Evolutionary conservation across 2,329 filamentous ascomycete genomes (phyloP).

Genomic region (Hysterium pulicare): DNA sequence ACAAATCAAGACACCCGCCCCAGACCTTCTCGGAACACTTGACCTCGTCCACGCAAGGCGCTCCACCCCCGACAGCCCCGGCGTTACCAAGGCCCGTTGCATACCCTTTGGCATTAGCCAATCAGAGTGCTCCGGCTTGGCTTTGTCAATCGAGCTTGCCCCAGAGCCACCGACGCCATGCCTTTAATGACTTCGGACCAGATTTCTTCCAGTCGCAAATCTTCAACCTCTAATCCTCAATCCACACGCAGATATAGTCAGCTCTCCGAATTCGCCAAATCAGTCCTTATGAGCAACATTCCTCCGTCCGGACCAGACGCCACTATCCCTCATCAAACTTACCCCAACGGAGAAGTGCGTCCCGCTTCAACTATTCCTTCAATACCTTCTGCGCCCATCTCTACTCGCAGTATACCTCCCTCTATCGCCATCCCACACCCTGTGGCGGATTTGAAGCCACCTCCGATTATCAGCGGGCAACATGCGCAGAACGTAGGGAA

Average conservation of each 20-base stretch:
- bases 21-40: too few species aligned
- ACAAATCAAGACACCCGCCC: too few species aligned
- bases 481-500: conserved; percentile 18
- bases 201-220: conserved; percentile 14
- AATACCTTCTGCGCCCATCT: conserved; percentile 2
- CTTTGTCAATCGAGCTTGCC: neutral
- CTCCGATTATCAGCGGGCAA: conserved; percentile 15
- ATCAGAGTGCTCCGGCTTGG: neutral
- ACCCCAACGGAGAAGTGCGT: conserved; percentile 19
- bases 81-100: too few species aligned
- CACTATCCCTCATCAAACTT: conserved; percentile 12
- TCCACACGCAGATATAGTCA: conserved; percentile 36
- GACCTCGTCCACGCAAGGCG: too few species aligned
- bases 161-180: conserved; percentile 2
- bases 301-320: conserved; percentile 19
- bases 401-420: neutral
- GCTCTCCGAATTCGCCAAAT: conserved; percentile 49
- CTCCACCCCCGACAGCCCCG: too few species aligned
- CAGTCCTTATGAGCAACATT: conserved; percentile 49
- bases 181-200: conserved; percentile 12
- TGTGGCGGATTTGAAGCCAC: conserved; percentile 30
- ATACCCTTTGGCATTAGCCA: too few species aligned
- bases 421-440: conserved; percentile 3
- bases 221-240: conserved; percentile 15
- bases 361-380: conserved; percentile 9